A percentile compares a stretch with the other conserved stretches of the same genome.
Conservation (phyloP, 495 filamentous ascomycete genomes). For the Chaetomium tenue region DNA sequence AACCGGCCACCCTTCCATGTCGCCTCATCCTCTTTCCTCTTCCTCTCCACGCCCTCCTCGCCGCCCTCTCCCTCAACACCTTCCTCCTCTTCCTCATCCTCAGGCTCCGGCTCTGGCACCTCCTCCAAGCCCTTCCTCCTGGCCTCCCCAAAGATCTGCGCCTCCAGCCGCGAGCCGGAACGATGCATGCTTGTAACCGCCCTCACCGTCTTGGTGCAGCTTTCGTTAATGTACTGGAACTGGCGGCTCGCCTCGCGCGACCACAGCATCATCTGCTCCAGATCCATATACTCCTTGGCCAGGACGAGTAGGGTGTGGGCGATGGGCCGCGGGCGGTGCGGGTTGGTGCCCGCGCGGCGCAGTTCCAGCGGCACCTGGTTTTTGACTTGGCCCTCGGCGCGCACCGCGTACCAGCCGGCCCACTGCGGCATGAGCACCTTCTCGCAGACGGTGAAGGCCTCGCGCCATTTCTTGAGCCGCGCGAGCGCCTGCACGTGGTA, state of each 20-base stretch:
- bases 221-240: slow-evolving; percentile 28
- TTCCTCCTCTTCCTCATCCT: not conserved
- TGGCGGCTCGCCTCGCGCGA: slow-evolving; percentile 31
- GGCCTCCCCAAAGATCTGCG: slow-evolving; percentile 16
- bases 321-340: slow-evolving; percentile 38
- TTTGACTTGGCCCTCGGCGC: slow-evolving; percentile 21
- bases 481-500: slow-evolving; percentile 54
- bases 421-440: slow-evolving; percentile 69
- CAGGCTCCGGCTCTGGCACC: not conserved
- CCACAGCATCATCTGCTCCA: slow-evolving; percentile 39
- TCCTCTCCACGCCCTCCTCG: not conserved
- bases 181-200: slow-evolving; percentile 44
- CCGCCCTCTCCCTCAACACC: not conserved
- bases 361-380: slow-evolving; percentile 37
- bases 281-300: slow-evolving; percentile 40
- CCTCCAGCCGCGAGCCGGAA: slow-evolving; percentile 16
- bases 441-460: slow-evolving; percentile 70
- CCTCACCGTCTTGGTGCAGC: slow-evolving; percentile 32
- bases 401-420: slow-evolving; percentile 60
- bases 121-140: not conserved
- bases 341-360: slow-evolving; percentile 35
- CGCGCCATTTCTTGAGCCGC: slow-evolving; percentile 37
- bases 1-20: not conserved
- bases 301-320: slow-evolving; percentile 43
- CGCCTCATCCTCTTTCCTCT: not conserved